Base-by-base conservation (phyloP, 2,329 filamentous ascomycete species). In the Ophiocordyceps unilateralis region DNA sequence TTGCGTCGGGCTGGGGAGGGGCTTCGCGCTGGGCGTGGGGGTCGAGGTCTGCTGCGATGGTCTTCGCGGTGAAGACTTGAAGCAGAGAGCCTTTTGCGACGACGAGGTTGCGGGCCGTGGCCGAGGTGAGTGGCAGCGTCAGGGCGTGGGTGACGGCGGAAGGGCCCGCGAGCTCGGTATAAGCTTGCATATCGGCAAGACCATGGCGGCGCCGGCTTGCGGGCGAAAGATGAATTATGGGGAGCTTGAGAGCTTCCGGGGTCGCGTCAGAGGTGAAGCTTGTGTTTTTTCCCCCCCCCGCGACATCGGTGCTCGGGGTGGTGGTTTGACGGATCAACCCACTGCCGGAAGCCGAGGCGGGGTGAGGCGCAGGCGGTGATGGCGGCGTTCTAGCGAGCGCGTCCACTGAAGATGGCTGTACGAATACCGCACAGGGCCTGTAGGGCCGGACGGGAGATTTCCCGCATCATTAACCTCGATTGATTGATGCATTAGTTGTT, bases 101-200 rank as follows among this genome's bases (percentile, higher is more conserved):
- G 51, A 95, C 69, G 51, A 98, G 75, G 59, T 96, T 95, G 60
- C 74, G 81, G 53, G 83, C 77, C 49, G 79, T 72, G 41, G 83
- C 64, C 40, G 82, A 81, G 40, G 81, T 71, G 57, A 98, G 87
- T 30, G 87, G 76, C 36, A 94, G 65, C 46, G 70, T 74, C 55
- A 95, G 66, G 49, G 88, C 85, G 66, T 94, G 83, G 55, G 86
- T 88, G 64, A 96, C 87, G 59, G 88, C 88, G 60, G 88, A 93
- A 43, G 91, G 88, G 68, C 89, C 83, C 61, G 86, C 79, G 60
- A 98, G 72, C 72, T 98, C 91, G 57, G 86, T 88, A 67, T 96
- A 96, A 71, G 86, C 93, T 76, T 96, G 89, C 89, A 96, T 96
- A 40, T 51, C 50, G 49, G 55, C 58, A 53, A 52, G 49, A 55